These are phyloP conservation scores for Saccharomyces cerevisiae DNA, from an alignment of 805 yeast species.

Conservation along the genomic window DNA sequence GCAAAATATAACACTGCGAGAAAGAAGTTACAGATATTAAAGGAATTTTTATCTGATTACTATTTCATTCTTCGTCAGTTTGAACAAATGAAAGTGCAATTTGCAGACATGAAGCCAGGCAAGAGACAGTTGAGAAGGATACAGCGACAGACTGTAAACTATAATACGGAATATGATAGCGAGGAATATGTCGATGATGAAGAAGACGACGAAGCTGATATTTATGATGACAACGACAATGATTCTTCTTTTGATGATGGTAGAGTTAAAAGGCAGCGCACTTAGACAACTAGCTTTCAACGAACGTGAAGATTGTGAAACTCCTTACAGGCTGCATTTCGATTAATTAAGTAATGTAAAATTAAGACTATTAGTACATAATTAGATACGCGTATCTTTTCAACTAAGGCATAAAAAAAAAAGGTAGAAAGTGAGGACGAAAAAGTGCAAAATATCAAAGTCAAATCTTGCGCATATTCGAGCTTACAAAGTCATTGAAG, in stretches of 20 bases:
- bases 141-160: slow-evolving; percentile 18
- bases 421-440: neutral
- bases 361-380: neutral
- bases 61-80: slow-evolving; percentile 46
- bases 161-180: slow-evolving; percentile 11
- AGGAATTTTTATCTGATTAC: slow-evolving; percentile 13
- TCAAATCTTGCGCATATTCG: neutral
- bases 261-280: neutral
- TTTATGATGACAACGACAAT: slow-evolving; percentile 7
- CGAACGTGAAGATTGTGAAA: neutral
- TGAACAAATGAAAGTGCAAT: slow-evolving; percentile 56
- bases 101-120: slow-evolving; percentile 30
- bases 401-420: neutral
- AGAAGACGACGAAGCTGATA: slow-evolving; percentile 6
- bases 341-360: neutral
- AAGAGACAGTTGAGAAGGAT: slow-evolving; percentile 25
- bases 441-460: neutral
- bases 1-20: slow-evolving; percentile 15
- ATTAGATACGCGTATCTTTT: neutral
- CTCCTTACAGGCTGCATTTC: neutral
- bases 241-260: neutral
- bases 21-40: slow-evolving; percentile 11
- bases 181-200: slow-evolving; percentile 13
- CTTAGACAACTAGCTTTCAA: neutral
- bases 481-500: neutral